Conservation (phyloP, 495 filamentous ascomycete genomes). For the Apiosordaria backusii region DNA sequence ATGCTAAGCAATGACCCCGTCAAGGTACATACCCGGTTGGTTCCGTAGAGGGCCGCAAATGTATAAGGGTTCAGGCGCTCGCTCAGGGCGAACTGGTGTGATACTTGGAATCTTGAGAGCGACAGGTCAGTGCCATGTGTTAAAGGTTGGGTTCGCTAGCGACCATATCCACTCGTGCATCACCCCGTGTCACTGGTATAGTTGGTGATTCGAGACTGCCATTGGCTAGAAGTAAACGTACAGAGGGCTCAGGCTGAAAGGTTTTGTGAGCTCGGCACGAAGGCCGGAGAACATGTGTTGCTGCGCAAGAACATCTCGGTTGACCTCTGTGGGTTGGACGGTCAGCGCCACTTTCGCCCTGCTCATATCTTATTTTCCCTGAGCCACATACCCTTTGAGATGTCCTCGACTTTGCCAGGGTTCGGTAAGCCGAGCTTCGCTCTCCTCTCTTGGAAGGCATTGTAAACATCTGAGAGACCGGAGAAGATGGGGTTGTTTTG, state of each 20-base stretch:
- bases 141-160: background rate
- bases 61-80: slow-evolving; percentile 87
- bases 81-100: slow-evolving; percentile 93
- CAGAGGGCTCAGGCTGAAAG: slow-evolving; percentile 83
- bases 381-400: slow-evolving; percentile 54
- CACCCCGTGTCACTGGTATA: background rate
- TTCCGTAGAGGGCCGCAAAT: slow-evolving; percentile 90
- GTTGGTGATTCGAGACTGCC: background rate
- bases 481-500: slow-evolving; percentile 67
- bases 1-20: background rate
- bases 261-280: slow-evolving; percentile 92
- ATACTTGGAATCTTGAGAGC: slow-evolving; percentile 73
- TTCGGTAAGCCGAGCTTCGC: slow-evolving; percentile 83
- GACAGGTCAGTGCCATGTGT: background rate
- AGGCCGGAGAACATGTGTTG: slow-evolving; percentile 95
- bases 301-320: slow-evolving; percentile 89
- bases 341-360: slow-evolving; percentile 15
- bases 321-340: slow-evolving; percentile 58
- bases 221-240: slow-evolving; percentile 21
- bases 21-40: slow-evolving; percentile 65
- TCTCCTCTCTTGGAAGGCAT: slow-evolving; percentile 78
- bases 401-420: slow-evolving; percentile 87
- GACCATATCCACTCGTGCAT: background rate
- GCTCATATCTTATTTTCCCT: too few relatives aligned
- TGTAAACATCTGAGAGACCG: slow-evolving; percentile 72